Percentiles rank a stretch among this genome's conserved stretches.
These are phyloP conservation scores for Metschnikowia cubensis DNA, from an alignment of 805 yeast genomes.

Conservation along the genomic window DNA sequence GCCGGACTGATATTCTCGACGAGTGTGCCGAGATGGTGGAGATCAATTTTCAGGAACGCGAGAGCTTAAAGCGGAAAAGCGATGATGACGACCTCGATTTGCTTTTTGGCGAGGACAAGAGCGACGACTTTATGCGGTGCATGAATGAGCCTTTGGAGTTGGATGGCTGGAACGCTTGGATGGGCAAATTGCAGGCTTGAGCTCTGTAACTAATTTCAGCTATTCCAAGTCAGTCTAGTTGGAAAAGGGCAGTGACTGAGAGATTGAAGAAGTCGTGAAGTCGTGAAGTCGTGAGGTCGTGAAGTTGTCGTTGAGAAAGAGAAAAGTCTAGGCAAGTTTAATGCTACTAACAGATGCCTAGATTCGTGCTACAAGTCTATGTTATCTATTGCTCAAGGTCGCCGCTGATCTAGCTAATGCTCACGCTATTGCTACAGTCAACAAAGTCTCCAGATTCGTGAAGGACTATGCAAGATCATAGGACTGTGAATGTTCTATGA, in stretches of 20 bases:
- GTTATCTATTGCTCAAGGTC: too few relatives aligned
- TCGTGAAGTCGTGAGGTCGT: too few relatives aligned
- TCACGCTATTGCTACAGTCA: too few relatives aligned
- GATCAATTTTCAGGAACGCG: constrained; percentile 17
- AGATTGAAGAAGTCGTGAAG: too few relatives aligned
- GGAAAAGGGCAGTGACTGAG: too few relatives aligned
- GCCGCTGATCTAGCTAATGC: too few relatives aligned
- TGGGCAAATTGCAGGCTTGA: not conserved
- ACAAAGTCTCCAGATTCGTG: too few relatives aligned
- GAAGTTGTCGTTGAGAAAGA: not conserved
- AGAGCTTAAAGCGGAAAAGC: constrained; percentile 13
- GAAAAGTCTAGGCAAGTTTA: too few relatives aligned
- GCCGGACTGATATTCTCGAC: constrained; percentile 19
- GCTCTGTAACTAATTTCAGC: not conserved
- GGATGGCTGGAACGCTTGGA: constrained; percentile 30
- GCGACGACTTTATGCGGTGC: constrained; percentile 18
- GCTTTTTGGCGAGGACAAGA: constrained; percentile 37
- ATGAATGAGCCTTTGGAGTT: constrained; percentile 29
- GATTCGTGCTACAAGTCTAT: too few relatives aligned
- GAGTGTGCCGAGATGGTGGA: constrained; percentile 21
- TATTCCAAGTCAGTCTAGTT: not conserved
- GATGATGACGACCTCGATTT: constrained; percentile 28
- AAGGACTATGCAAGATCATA: too few relatives aligned
- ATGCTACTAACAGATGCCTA: too few relatives aligned
- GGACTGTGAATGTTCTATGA: too few relatives aligned